These are phyloP conservation scores for Mycena galopus DNA, from an alignment of 768 basidiomycete species.

Conservation along the genomic window DNA sequence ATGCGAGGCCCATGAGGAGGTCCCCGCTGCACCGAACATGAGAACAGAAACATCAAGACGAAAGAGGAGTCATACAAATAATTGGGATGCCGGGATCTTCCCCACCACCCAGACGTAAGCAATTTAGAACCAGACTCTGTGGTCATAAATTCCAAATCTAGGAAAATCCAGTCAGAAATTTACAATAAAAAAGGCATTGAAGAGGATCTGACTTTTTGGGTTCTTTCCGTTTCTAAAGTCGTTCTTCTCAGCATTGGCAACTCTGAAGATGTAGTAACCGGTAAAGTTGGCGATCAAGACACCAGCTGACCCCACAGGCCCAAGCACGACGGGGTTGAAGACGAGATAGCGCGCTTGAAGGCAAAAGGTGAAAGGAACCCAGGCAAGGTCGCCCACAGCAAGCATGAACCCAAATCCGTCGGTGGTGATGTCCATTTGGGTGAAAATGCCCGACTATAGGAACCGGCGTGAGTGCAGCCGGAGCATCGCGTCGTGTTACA, in stretches of 20 bases:
- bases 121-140: constrained; percentile 92
- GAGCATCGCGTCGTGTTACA: constrained; percentile 20
- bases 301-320: constrained; percentile 63
- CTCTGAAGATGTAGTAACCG: constrained; percentile 94
- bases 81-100: constrained; percentile 91
- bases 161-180: not conserved
- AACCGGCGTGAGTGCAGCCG: constrained; percentile 7
- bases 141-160: constrained; percentile 83
- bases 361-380: constrained; percentile 95
- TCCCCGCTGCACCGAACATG: constrained; percentile 69
- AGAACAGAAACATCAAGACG: constrained; percentile 6
- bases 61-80: constrained; percentile 72
- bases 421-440: constrained; percentile 97
- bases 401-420: constrained; percentile 99
- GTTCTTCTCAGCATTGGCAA: constrained; percentile 93
- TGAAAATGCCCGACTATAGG: constrained; percentile 84
- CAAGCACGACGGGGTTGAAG: constrained; percentile 88
- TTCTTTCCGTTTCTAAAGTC: constrained; percentile 94
- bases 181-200: constrained; percentile 4
- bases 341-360: constrained; percentile 96
- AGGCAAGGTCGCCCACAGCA: constrained; percentile 90
- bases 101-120: constrained; percentile 98
- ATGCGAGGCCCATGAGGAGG: constrained; percentile 89
- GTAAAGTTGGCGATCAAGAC: constrained; percentile 75
- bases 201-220: constrained; percentile 81